These are phyloP conservation scores for Cicer bijugum DNA, from an alignment of 306 rosid genomes.

Conservation along the genomic window DNA sequence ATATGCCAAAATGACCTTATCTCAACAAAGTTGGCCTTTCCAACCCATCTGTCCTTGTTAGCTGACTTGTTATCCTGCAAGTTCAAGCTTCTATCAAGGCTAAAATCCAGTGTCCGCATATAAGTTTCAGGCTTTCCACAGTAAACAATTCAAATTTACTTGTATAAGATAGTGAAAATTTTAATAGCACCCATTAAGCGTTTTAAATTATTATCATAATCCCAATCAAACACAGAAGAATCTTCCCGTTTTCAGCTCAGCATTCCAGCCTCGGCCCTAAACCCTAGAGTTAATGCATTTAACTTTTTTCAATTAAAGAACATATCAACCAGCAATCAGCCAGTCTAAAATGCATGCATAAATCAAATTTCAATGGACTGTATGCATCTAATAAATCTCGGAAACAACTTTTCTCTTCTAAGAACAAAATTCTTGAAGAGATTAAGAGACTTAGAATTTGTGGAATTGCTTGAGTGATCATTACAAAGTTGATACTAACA, in stretches of 20 bases:
- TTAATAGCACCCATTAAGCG: neutral
- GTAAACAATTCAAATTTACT: conserved; percentile 13
- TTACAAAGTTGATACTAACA: neutral
- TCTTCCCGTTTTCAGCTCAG: conserved; percentile 23
- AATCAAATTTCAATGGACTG: conserved; percentile 26
- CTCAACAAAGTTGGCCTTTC: conserved; percentile 95
- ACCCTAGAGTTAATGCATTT: neutral
- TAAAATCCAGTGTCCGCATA: conserved; percentile 25
- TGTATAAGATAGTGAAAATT: neutral
- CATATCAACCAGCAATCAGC: conserved; percentile 18
- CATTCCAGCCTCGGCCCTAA: neutral
- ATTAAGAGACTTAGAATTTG: neutral
- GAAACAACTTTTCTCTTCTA: conserved; percentile 6
- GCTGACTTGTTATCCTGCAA: conserved; percentile 70
- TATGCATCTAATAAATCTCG: neutral
- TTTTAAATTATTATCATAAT: conserved; percentile 22
- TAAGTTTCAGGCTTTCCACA: conserved; percentile 24
- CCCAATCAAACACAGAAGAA: conserved; percentile 15
- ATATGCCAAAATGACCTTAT: conserved; percentile 94
- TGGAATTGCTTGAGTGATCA: neutral
- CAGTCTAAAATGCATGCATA: conserved; percentile 18
- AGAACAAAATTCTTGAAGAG: conserved; percentile 22
- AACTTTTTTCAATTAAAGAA: neutral
- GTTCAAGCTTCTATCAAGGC: conserved; percentile 34
- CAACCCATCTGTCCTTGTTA: conserved; percentile 79